Conservation (phyloP, 1,284 basidiomycete species). For the Irpex sp. region DNA sequence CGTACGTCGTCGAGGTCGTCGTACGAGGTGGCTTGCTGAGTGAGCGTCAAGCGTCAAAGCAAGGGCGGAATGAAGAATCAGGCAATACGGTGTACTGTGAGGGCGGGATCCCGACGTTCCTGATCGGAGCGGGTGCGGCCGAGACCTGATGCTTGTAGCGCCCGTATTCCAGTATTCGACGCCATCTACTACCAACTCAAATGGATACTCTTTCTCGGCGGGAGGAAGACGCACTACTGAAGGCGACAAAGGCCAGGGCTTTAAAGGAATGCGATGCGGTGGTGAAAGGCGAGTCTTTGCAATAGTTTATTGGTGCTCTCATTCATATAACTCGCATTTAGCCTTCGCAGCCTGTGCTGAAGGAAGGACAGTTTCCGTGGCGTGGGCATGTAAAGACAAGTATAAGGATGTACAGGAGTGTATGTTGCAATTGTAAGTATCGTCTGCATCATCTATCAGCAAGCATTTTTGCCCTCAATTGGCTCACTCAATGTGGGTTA, state of each 20-base stretch:
- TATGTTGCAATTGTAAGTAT: slow-evolving; percentile 77
- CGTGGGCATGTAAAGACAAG: slow-evolving; percentile 76
- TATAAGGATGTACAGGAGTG: slow-evolving; percentile 76
- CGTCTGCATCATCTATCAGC: not conserved
- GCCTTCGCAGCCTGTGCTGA: slow-evolving; percentile 83
- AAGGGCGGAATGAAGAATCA: not conserved
- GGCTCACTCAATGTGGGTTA: slow-evolving; percentile 4
- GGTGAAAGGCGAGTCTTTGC: slow-evolving; percentile 59
- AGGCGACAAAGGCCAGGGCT: slow-evolving; percentile 77
- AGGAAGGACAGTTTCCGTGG: slow-evolving; percentile 79
- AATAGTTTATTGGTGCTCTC: not conserved
- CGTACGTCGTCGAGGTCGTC: not conserved
- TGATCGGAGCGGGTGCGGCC: not conserved
- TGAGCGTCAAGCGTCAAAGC: not conserved
- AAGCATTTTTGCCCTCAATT: not conserved
- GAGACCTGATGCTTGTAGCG: not conserved
- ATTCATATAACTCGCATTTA: slow-evolving; percentile 28
- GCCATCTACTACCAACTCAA: not conserved
- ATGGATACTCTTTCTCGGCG: slow-evolving; percentile 88
- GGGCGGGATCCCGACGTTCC: slow-evolving; percentile 7
- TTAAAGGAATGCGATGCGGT: slow-evolving; percentile 74
- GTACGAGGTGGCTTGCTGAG: not conserved
- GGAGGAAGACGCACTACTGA: slow-evolving; percentile 83
- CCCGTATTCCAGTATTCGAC: not conserved
- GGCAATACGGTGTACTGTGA: not conserved